Evolutionary conservation across 2,329 filamentous ascomycete genomes (phyloP).

Genomic region (Cladorrhinum sp.): DNA sequence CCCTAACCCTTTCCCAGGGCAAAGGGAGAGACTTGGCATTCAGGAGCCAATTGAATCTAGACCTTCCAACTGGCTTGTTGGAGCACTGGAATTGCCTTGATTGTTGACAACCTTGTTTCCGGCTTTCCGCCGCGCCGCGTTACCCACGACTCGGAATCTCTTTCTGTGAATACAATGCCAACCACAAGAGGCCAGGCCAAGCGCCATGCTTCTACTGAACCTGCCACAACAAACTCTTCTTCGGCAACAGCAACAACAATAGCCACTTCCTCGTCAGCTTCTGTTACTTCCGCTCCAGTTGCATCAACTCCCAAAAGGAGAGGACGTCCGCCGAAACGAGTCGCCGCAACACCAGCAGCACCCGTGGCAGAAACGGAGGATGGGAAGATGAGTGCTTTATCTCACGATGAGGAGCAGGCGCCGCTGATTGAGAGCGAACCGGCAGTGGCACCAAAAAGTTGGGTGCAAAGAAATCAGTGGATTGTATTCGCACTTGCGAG

Average conservation of each 20-base stretch:
- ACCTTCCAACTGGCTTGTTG: too few relatives aligned
- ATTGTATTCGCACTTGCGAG: constrained; percentile 69
- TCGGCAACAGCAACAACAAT: background rate
- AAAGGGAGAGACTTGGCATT: too few relatives aligned
- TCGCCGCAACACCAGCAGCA: background rate
- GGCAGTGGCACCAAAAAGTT: constrained; percentile 15
- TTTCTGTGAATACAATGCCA: background rate
- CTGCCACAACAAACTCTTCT: background rate
- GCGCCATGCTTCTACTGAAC: background rate
- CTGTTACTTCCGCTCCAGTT: background rate
- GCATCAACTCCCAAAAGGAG: background rate
- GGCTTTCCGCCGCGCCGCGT: too few relatives aligned
- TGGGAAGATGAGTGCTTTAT: background rate
- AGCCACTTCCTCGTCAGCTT: background rate
- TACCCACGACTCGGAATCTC: too few relatives aligned
- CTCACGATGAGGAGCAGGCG: constrained; percentile 25
- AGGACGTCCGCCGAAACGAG: background rate
- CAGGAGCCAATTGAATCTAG: too few relatives aligned
- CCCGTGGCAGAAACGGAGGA: background rate
- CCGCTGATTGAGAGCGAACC: constrained; percentile 21
- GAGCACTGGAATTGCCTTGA: too few relatives aligned
- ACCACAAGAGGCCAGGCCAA: constrained; percentile 4
- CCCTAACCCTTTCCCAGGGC: too few relatives aligned
- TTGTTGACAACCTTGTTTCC: too few relatives aligned
- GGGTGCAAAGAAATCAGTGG: constrained; percentile 48